Percentiles rank a stretch among this genome's conserved stretches.
phyloP scores from a whole-genome alignment of 352 stramenopile genomes.

The Blastocystis sp. region DNA sequence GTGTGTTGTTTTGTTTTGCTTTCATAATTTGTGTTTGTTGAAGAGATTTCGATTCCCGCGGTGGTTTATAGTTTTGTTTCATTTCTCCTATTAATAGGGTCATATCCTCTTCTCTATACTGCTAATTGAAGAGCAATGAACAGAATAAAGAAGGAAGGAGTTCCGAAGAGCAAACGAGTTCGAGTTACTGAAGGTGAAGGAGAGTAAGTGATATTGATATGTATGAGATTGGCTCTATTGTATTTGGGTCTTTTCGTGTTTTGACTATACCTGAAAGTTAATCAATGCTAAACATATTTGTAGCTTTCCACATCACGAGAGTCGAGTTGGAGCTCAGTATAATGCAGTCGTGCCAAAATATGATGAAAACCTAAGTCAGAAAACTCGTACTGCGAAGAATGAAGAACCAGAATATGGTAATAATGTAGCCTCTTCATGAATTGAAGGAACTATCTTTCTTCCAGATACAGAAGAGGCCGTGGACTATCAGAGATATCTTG shows the following conservation, averaged over 20 bases:
- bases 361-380: neutral
- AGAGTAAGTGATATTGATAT: conserved; percentile 25
- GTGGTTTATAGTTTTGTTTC: neutral
- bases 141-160: neutral
- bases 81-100: neutral
- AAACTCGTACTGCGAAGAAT: neutral
- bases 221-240: neutral
- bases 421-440: neutral
- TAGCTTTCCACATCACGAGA: conserved; percentile 54
- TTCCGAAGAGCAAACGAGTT: neutral
- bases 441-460: neutral
- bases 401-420: neutral
- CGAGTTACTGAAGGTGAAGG: conserved; percentile 51
- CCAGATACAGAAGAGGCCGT: neutral
- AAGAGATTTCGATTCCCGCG: neutral
- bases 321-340: neutral
- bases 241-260: neutral
- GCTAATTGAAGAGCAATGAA: neutral
- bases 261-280: neutral
- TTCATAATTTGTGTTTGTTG: neutral
- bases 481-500: neutral
- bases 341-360: conserved; percentile 20
- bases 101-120: neutral
- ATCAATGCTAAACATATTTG: neutral
- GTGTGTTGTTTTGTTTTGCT: neutral